phyloP scores from a whole-genome alignment of 495 filamentous ascomycete genomes.

The Aspergillus sparsus region DNA sequence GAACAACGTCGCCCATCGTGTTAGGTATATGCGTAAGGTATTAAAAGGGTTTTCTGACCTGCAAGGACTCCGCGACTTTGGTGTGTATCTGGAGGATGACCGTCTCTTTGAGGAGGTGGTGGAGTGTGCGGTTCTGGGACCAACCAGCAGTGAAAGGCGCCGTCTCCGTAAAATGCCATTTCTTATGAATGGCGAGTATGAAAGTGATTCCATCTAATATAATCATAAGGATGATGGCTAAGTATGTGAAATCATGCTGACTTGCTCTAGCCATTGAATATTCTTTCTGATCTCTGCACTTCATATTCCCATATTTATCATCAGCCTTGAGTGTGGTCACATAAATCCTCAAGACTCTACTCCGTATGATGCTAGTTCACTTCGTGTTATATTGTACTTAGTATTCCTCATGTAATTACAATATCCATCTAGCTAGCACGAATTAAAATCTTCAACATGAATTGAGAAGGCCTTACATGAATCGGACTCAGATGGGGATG shows the following conservation, averaged over 20 bases:
- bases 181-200: not conserved
- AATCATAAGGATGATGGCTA: too few species aligned
- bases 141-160: not conserved
- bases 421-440: too few species aligned
- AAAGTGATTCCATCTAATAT: not conserved
- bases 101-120: slow-evolving; percentile 21
- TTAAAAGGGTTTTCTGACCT: slow-evolving; percentile 22
- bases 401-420: too few species aligned
- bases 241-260: too few species aligned
- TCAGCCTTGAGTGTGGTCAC: too few species aligned
- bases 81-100: slow-evolving; percentile 24
- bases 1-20: slow-evolving; percentile 3
- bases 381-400: too few species aligned
- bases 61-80: slow-evolving; percentile 22
- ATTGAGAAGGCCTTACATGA: not conserved
- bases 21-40: slow-evolving; percentile 24
- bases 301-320: too few species aligned
- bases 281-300: too few species aligned
- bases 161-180: slow-evolving; percentile 3
- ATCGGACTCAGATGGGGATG: not conserved
- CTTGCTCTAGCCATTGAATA: too few species aligned
- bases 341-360: too few species aligned
- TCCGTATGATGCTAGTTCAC: too few species aligned
- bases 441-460: too few species aligned
- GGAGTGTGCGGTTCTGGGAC: slow-evolving; percentile 21